Evolutionary conservation across 495 filamentous ascomycete species (phyloP), one percentile per base, ranked within the genome.

Genomic region (Pseudoneurospora amorphoporcata): DNA sequence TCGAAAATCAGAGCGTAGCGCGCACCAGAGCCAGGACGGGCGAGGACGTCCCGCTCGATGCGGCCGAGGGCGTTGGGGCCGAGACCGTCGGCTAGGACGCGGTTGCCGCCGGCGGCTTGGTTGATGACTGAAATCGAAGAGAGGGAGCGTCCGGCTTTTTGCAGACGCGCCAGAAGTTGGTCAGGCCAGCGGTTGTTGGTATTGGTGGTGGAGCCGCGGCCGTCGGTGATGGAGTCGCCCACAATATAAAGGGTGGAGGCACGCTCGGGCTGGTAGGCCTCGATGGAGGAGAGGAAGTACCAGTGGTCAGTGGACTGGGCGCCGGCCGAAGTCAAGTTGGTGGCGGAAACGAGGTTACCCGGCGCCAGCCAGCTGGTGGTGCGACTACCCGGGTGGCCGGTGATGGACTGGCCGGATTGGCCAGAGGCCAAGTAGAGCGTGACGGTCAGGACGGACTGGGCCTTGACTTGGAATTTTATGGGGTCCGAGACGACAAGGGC

Each of bases 221-320:
- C 90, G 76, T 92, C 90, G 10, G 90, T 91, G 74, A 92, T 91
- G 76, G 84, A 87, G 78, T 92, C 90, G 35, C 90, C 89, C 8
- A 92, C 78, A 17, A 92, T 82, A 10, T 81, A 85, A 68, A 91
- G 84, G n/a, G 82, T 78, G 8, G 77, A 68, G 65, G 69, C 69
- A 0, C 35, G 10, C 2, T 76, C 69, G 5, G 80, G 23, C 6
- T 76, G 74, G 5, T 80, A 84, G 17, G 81, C 88, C 74, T 90
- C 88, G 12, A 91, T 74, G 12, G 82, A 82, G 32, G 83, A 84
- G 69, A 90, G 78, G 71, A 88, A 89, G 73, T 82, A 85, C 89
- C 89, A 84, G 72, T 83, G 81, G 61, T 79, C 77, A 14, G 74
- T 77, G 16, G 71, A 69, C 43, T 75, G 69, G 7, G 70, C 29